Conservation (phyloP, 768 basidiomycete species). For the Calocybe gangraenosa region DNA sequence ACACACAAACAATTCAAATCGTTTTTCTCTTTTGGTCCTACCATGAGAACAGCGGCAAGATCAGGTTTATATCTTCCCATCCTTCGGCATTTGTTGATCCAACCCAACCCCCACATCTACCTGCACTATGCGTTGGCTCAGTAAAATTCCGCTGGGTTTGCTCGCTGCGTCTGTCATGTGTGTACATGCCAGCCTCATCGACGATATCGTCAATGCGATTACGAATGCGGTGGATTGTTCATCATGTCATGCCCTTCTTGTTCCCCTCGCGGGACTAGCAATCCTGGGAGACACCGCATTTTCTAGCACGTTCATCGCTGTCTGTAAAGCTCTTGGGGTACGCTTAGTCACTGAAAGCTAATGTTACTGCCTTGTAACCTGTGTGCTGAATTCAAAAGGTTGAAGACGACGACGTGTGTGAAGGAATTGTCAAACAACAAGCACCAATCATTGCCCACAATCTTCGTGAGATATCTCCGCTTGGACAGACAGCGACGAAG, state of each 20-base stretch:
- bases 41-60: too few relatives aligned
- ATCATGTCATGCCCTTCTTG: conserved; percentile 47
- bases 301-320: conserved; percentile 32
- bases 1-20: too few relatives aligned
- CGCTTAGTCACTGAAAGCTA: neutral
- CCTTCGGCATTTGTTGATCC: too few relatives aligned
- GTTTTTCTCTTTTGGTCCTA: too few relatives aligned
- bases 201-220: conserved; percentile 39
- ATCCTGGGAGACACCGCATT: conserved; percentile 45
- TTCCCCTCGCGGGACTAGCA: conserved; percentile 43
- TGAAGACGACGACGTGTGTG: conserved; percentile 55
- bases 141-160: too few relatives aligned
- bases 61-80: too few relatives aligned
- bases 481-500: conserved; percentile 45
- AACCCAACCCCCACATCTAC: too few relatives aligned
- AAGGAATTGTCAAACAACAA: conserved; percentile 44
- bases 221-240: conserved; percentile 43
- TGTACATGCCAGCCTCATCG: conserved; percentile 27
- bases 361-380: neutral
- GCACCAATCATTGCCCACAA: conserved; percentile 57
- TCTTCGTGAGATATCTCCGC: conserved; percentile 42
- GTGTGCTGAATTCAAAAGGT: conserved; percentile 24
- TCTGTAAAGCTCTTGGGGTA: conserved; percentile 43
- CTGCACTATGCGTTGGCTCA: too few relatives aligned
- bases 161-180: too few relatives aligned